Percentiles rank a stretch among this genome's conserved stretches.
These are phyloP conservation scores for Dothiorella sarmentorum DNA, from an alignment of 2,329 filamentous ascomycete species.

Conservation along the genomic window DNA sequence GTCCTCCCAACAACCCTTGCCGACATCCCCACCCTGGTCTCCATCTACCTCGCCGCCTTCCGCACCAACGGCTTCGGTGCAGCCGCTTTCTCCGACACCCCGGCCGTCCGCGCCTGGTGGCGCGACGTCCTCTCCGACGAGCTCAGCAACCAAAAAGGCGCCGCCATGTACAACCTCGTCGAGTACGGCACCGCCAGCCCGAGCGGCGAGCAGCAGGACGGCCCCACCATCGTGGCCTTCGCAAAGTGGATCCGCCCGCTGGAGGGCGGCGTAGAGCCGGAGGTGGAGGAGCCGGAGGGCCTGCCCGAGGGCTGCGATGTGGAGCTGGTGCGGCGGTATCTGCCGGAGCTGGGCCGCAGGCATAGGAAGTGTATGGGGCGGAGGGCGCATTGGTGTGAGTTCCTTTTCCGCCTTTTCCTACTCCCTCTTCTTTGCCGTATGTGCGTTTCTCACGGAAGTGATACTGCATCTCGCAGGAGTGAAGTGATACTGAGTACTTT, in stretches of 20 bases:
- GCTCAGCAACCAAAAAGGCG: background rate
- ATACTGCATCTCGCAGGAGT: no score
- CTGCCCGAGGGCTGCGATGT: background rate
- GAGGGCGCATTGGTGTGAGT: conserved; percentile 2
- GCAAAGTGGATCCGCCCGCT: conserved; percentile 8
- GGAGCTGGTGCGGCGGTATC: background rate
- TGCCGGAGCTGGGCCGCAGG: background rate
- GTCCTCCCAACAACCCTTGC: conserved; percentile 32
- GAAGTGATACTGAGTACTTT: no score
- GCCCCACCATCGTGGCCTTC: background rate
- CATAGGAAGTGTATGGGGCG: background rate
- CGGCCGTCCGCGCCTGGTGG: background rate
- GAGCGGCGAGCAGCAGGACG: background rate
- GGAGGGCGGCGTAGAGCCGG: background rate
- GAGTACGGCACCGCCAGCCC: conserved; percentile 10
- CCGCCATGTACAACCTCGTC: conserved; percentile 1
- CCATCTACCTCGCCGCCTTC: conserved; percentile 32
- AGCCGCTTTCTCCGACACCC: conserved; percentile 76
- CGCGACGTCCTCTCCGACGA: background rate
- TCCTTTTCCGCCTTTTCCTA: no score
- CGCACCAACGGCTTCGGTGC: conserved; percentile 55
- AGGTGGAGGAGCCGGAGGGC: background rate
- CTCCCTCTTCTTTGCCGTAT: background rate
- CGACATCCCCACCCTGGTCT: conserved; percentile 39
- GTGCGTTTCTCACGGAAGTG: no score